Percentiles rank a stretch among this genome's conserved stretches.
phyloP scores from a whole-genome alignment of 2,329 filamentous ascomycete species.

The Talaromyces verruculosus region DNA sequence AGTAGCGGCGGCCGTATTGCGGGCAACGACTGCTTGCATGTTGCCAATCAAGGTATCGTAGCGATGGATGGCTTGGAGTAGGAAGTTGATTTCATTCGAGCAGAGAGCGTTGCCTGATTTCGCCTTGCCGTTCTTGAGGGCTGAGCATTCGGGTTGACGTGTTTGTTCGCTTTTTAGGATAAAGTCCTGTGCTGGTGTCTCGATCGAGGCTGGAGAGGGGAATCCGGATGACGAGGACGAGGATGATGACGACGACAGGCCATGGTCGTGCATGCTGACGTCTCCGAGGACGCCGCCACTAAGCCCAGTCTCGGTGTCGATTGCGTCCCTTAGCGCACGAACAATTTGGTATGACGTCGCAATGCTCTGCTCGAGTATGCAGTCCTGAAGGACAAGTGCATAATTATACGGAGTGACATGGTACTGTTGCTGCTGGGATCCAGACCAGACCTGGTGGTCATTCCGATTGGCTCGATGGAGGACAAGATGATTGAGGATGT shows the following conservation, averaged over 20 bases:
- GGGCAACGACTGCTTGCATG: conserved; percentile 4
- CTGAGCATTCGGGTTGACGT: neutral
- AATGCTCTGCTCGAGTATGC: conserved; percentile 14
- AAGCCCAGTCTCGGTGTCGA: neutral
- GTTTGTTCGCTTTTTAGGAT: neutral
- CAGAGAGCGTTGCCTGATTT: neutral
- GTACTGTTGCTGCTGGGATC: neutral
- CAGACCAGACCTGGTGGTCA: neutral
- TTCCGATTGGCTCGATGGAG: conserved; percentile 1
- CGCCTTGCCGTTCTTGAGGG: neutral
- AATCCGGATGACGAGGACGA: conserved; percentile 1
- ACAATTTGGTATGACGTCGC: conserved; percentile 10
- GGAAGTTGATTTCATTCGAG: neutral
- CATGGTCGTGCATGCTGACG: conserved; percentile 2
- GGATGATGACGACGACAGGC: neutral
- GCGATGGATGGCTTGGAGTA: conserved; percentile 2
- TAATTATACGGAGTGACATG: conserved; percentile 1
- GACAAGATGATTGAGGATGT: conserved; percentile 36
- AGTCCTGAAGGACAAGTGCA: conserved; percentile 12
- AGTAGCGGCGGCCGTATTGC: conserved; percentile 1
- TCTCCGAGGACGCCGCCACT: neutral
- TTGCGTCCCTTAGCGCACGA: conserved; percentile 7
- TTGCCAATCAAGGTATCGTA: conserved; percentile 14
- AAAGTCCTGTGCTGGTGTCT: neutral
- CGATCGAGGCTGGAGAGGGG: neutral